Percentiles rank a stretch among this genome's conserved stretches.
These are phyloP conservation scores for Ophiosphaerella narmari DNA, from an alignment of 2,329 filamentous ascomycete species.

Conservation along the genomic window DNA sequence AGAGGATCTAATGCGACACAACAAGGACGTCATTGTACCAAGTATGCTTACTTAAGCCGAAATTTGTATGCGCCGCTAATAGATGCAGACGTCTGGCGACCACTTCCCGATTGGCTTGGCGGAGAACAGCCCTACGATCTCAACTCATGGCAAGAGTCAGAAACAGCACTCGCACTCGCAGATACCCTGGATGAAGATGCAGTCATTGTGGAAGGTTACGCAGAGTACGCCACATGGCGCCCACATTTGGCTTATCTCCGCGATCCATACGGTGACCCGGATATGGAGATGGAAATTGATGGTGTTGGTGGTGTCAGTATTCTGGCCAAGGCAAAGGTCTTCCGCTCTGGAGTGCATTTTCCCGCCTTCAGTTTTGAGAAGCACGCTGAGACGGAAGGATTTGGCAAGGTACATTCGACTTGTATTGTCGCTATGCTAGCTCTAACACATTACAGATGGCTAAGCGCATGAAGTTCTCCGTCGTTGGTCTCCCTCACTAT, in stretches of 20 bases:
- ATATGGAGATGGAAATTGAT: constrained; percentile 99
- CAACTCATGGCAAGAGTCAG: constrained; percentile 99
- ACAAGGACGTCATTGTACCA: constrained; percentile 97
- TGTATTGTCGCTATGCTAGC: neutral
- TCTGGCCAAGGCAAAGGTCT: constrained; percentile 92
- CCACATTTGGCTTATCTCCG: constrained; percentile 95
- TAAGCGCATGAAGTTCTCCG: constrained; percentile 91
- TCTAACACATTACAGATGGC: constrained; percentile 73
- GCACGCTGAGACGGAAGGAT: constrained; percentile 97
- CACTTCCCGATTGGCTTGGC: constrained; percentile 97
- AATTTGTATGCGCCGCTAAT: constrained; percentile 16
- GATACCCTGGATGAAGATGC: constrained; percentile 97
- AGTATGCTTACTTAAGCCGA: constrained; percentile 66
- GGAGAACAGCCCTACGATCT: constrained; percentile 98
- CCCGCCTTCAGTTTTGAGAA: constrained; percentile 98
- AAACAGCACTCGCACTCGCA: constrained; percentile 89
- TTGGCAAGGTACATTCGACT: constrained; percentile 77
- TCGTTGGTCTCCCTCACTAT: constrained; percentile 94
- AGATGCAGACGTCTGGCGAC: constrained; percentile 80
- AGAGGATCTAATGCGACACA: constrained; percentile 97
- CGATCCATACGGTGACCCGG: constrained; percentile 94
- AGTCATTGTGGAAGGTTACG: constrained; percentile 98
- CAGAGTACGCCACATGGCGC: constrained; percentile 97
- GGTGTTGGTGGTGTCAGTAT: constrained; percentile 98
- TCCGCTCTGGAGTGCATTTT: constrained; percentile 94